Conservation (phyloP, 805 yeast genomes). For the Kodamaea kaohsiungensis region DNA sequence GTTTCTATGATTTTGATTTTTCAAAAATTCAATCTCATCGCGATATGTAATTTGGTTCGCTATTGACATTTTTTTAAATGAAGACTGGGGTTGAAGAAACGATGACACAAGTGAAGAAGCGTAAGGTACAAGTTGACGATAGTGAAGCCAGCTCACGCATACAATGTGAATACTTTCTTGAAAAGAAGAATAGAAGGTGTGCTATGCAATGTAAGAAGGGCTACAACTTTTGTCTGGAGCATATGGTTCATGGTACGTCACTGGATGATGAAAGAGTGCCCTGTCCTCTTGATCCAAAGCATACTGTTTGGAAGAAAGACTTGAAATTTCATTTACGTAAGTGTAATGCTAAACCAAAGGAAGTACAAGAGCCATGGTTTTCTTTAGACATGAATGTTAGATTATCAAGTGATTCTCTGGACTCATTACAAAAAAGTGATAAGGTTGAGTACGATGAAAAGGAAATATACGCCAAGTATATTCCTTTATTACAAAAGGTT, state of each 20-base stretch:
- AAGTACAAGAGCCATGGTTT: conserved; percentile 51
- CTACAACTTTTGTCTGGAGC: conserved; percentile 63
- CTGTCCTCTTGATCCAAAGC: conserved; percentile 78
- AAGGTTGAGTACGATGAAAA: conserved; percentile 17
- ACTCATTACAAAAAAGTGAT: conserved; percentile 12
- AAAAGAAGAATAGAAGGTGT: conserved; percentile 56
- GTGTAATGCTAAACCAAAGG: conserved; percentile 53
- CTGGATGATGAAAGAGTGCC: conserved; percentile 48
- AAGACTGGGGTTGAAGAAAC: background rate
- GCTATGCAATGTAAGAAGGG: conserved; percentile 57
- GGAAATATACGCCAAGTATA: conserved; percentile 17
- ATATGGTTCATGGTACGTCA: conserved; percentile 30
- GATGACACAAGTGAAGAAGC: conserved; percentile 12
- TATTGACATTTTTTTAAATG: conserved; percentile 1
- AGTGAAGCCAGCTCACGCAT: background rate
- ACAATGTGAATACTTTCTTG: conserved; percentile 48
- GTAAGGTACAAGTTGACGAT: conserved; percentile 2
- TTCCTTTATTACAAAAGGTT: conserved; percentile 16
- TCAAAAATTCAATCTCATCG: conserved; percentile 5
- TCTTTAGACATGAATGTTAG: conserved; percentile 46
- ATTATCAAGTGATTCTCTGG: conserved; percentile 8
- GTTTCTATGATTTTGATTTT: conserved; percentile 1
- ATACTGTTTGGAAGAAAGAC: conserved; percentile 65
- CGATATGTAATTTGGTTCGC: background rate
- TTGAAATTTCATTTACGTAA: conserved; percentile 56